Percentiles rank a stretch among this genome's conserved stretches.
phyloP scores from a whole-genome alignment of 805 yeast species.

The Blastobotrys mokoenaii region DNA sequence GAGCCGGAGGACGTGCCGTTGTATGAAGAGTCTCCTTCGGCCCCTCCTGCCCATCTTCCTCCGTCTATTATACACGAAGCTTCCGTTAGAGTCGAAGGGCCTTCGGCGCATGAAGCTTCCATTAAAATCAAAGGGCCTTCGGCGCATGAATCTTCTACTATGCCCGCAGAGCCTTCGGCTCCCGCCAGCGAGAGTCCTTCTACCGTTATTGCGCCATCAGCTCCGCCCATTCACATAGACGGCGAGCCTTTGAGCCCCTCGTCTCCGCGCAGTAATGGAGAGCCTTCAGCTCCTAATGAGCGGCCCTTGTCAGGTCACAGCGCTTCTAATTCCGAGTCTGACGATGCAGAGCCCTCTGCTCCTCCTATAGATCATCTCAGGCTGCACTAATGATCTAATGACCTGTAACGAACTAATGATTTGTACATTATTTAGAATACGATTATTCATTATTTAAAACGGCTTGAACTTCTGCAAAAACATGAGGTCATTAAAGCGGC shows the following conservation, averaged over 20 bases:
- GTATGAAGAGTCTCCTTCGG: slow-evolving; percentile 10
- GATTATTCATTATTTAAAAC: too few species aligned
- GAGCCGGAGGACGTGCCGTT: slow-evolving; percentile 14
- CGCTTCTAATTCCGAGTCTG: too few species aligned
- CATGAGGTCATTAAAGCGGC: too few species aligned
- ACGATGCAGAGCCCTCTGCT: neutral
- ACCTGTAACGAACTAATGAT: too few species aligned
- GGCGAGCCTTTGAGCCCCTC: neutral
- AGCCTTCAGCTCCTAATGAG: neutral
- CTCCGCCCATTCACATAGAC: slow-evolving; percentile 3
- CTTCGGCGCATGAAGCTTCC: too few species aligned
- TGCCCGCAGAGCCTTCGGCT: slow-evolving; percentile 6
- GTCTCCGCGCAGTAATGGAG: neutral
- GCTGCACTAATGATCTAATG: too few species aligned
- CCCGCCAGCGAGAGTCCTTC: neutral
- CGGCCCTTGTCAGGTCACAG: too few species aligned
- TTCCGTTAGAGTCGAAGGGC: too few species aligned
- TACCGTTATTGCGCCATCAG: slow-evolving; percentile 5
- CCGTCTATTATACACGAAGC: too few species aligned
- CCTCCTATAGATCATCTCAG: neutral
- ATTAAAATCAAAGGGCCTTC: too few species aligned
- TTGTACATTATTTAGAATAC: neutral
- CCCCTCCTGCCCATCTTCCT: slow-evolving; percentile 2
- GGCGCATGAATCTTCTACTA: too few species aligned
- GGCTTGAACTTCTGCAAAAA: too few species aligned